phyloP scores from a whole-genome alignment of 208 protist genomes.

The Kentomonas sorsogonicus region DNA sequence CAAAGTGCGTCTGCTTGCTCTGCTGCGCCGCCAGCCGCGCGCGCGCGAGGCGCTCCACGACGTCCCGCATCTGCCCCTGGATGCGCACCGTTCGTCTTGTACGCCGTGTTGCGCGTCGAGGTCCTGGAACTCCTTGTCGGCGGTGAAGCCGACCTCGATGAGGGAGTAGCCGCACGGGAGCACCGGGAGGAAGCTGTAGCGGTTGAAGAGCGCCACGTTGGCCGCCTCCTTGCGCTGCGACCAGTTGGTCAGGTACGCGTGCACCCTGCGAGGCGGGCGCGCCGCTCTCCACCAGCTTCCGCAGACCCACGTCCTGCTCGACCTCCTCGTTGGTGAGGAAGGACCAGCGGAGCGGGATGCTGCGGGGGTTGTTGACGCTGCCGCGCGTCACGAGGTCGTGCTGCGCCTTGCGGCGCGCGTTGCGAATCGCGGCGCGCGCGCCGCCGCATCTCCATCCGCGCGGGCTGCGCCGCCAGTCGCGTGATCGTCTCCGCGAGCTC shows the following conservation, averaged over 20 bases:
- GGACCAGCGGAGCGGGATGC: conserved; percentile 57
- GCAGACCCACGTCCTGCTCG: conserved; percentile 31
- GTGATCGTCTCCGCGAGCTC: conserved; percentile 3
- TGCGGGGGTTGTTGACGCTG: conserved; percentile 38
- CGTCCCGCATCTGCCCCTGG: conserved; percentile 31
- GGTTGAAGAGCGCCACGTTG: conserved; percentile 53
- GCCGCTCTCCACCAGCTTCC: conserved; percentile 23
- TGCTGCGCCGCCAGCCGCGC: conserved; percentile 21
- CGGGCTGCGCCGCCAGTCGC: background rate
- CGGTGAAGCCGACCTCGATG: conserved; percentile 39
- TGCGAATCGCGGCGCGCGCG: background rate
- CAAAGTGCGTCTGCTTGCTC: conserved; percentile 16
- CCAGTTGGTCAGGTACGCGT: conserved; percentile 22
- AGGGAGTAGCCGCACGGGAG: conserved; percentile 57
- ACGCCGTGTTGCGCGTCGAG: conserved; percentile 16
- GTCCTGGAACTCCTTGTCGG: conserved; percentile 30
- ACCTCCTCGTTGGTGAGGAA: conserved; percentile 48
- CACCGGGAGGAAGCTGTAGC: conserved; percentile 47
- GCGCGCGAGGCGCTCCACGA: conserved; percentile 40
- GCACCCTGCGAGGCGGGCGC: conserved; percentile 9
- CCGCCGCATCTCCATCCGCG: background rate
- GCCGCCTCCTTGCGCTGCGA: conserved; percentile 48
- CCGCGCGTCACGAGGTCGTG: conserved; percentile 3
- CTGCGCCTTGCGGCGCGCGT: conserved; percentile 1
- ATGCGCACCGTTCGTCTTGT: conserved; percentile 29